Evolutionary conservation across 2,329 filamentous ascomycete genomes (phyloP), one percentile per base, ranked within the genome.

Genomic region (Aspergillus pseudoterreus): DNA sequence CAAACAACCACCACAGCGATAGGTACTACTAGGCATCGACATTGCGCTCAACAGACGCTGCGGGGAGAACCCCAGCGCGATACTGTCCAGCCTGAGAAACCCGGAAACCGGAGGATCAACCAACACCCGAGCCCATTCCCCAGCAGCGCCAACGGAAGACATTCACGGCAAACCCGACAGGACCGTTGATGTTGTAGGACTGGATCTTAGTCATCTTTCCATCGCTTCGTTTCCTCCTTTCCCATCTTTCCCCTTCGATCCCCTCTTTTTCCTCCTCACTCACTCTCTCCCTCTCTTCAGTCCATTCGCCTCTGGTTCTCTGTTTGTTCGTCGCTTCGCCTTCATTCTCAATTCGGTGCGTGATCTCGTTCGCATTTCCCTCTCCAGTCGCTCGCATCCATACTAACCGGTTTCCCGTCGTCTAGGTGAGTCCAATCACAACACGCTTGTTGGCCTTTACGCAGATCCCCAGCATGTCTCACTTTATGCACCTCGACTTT

Each of bases 161-260:
- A 45, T 32, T 35, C 48, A 45, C 48, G 48, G 48, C 48, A 50
- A 45, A n/a, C 33, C 43, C 36, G 36, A 47, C 33, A 22, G 22
- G 22, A 22, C 22, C 22, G 4, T 22, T 35, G 42, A 5, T 12
- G 55, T 19, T 19, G 19, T 19, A 19, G 19, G 19, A 35, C 50
- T 43, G 42, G 35, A 17, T n/a, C 35, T 38, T 38, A 38, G 35
- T 38, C 35, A 38, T 24, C 43, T 45, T 41, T 45, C 42, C 45
- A 38, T 51, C 43, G 17, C 50, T 43, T 41, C 27, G 30, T 22
- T 39, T 38, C 54, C 50, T 53, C 53, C 30, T 47, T 48, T 52
- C 39, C 42, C 36, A 22, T 43, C 15, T 47, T 38, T 30, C 45
- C 32, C 44, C 49, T 41, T 54, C 49, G 46, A 32, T 43, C 50